Evolutionary conservation across 2,329 filamentous ascomycete species (phyloP), one percentile per base, ranked within the genome.

Genomic region (Scedosporium apiospermum): DNA sequence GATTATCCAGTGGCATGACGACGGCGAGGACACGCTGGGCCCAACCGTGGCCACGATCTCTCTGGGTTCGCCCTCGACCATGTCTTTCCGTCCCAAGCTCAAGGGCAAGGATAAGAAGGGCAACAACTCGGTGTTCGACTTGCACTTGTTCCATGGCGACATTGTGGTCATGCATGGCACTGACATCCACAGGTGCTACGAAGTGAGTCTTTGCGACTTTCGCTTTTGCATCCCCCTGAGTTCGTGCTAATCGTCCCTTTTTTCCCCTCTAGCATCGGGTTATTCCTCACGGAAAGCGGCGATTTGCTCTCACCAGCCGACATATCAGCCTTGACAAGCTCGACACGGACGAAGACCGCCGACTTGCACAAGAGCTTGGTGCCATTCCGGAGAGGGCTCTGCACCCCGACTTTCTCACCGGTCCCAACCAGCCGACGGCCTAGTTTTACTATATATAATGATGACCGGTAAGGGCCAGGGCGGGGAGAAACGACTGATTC

Each of bases 131-230:
- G 65, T 78, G 4, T 65, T 82, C 0, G 70, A 73, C 4, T 67
- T 82, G 0, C 66, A 69, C 1, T 72, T 89, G 3, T 75, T 78
- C 6, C 86, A 89, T 68, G 87, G 86, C 0, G 86, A 89, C 68
- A 80, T 88, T 10, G 78, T 85, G 2, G 74, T 88, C 18, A 88
- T 88, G 85, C 80, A 86, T 66, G 86, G 85, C 0, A 73, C 73
- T 0, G 72, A 75, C 0, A 82, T 89, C 12, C 87, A 89, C 66
- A 75, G 78, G 66, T 75, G 79, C 21, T 85, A 86, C 62, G 84
- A 88, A 66, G 80, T 79, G 66, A 26, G 61, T 26, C 23, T 26
- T 3, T 7, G 16, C 2, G 34, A 10, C 38, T 6, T 16, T 5
- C 34, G 6, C 14, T 2, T 34, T 7, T 9, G 18, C n/a, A 30